phyloP scores from a whole-genome alignment of 352 stramenopile genomes.

The Globisporangium ultimum region DNA sequence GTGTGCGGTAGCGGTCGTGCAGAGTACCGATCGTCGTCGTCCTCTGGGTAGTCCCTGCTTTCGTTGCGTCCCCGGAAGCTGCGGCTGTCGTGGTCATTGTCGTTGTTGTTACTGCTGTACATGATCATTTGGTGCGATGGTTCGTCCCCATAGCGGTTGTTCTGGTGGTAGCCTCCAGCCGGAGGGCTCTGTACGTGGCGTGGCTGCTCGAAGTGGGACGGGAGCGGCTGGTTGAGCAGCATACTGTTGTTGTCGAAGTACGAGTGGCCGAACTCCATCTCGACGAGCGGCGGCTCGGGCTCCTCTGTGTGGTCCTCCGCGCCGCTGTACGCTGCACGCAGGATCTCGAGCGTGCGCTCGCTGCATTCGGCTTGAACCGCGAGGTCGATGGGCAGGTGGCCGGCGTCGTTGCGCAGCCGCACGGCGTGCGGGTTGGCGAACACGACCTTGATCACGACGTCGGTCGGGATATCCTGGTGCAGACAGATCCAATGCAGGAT shows the following conservation, averaged over 20 bases:
- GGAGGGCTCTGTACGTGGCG: no score
- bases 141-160: conserved; percentile 12
- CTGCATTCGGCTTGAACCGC: conserved; percentile 71
- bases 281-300: conserved; percentile 22
- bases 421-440: conserved; percentile 76
- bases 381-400: conserved; percentile 70
- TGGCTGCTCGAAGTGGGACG: conserved; percentile 28
- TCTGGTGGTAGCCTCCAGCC: conserved; percentile 15
- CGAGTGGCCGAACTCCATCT: conserved; percentile 37
- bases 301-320: conserved; percentile 30
- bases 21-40: conserved; percentile 25
- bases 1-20: conserved; percentile 1
- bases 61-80: conserved; percentile 21
- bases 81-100: conserved; percentile 10
- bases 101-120: conserved; percentile 11
- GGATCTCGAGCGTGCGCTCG: conserved; percentile 68
- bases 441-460: conserved; percentile 78
- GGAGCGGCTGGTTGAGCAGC: conserved; percentile 30
- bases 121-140: conserved; percentile 7
- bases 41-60: conserved; percentile 23
- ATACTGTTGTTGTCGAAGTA: conserved; percentile 29
- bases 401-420: conserved; percentile 68
- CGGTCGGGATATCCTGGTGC: conserved; percentile 66
- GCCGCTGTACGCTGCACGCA: conserved; percentile 47
- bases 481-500: conserved; percentile 80